Evolutionary conservation across 345 rosid genomes (phyloP).

Genomic region (Aethionema arabicum): DNA sequence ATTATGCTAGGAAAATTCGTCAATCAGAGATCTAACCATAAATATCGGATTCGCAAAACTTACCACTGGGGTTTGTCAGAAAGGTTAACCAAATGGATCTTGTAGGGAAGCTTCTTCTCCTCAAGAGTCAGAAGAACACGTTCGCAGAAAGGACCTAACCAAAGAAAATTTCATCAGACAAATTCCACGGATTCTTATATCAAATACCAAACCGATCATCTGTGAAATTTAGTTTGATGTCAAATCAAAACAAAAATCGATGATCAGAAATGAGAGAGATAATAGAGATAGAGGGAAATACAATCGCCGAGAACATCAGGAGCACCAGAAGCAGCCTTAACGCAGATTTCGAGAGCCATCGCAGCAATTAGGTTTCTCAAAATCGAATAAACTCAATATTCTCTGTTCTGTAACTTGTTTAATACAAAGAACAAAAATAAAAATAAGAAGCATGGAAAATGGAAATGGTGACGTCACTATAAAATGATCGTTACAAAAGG

Average conservation of each 20-base stretch:
- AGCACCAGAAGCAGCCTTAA: constrained; percentile 72
- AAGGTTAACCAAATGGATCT: constrained; percentile 45
- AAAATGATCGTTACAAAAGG: no score
- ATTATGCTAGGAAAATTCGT: no score
- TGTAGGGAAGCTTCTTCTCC: constrained; percentile 68
- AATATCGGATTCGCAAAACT: background rate
- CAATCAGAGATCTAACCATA: no score
- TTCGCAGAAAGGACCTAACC: constrained; percentile 58
- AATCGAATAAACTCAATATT: background rate
- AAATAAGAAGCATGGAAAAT: no score
- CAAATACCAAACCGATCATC: constrained; percentile 5
- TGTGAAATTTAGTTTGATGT: background rate
- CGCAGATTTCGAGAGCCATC: constrained; percentile 82
- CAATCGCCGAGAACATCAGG: constrained; percentile 77
- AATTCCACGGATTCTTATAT: background rate
- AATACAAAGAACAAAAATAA: no score
- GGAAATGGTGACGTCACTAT: no score
- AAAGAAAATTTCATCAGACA: background rate
- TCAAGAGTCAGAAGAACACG: constrained; percentile 61
- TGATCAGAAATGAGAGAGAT: background rate
- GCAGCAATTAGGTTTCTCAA: constrained; percentile 10
- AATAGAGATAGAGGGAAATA: constrained; percentile 29
- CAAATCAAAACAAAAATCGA: background rate
- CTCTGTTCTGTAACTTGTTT: background rate
- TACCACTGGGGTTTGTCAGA: constrained; percentile 70